Conservation (phyloP, 768 basidiomycete genomes). For the Dendrothele bispora region DNA sequence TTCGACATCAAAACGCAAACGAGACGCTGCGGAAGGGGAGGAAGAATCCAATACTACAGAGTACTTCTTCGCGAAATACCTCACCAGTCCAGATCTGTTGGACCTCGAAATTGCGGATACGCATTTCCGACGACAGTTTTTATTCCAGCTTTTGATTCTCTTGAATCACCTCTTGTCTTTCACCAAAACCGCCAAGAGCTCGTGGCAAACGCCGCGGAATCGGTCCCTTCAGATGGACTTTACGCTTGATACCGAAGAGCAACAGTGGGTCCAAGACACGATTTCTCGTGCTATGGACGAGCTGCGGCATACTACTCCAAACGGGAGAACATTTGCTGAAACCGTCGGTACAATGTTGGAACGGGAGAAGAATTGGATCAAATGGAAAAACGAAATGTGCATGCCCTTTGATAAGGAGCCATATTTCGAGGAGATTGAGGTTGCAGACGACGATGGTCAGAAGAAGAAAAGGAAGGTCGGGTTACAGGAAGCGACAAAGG, state of each 20-base stretch:
- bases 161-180: constrained; percentile 74
- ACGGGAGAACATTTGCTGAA: constrained; percentile 74
- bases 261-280: constrained; percentile 77
- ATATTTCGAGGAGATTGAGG: constrained; percentile 35
- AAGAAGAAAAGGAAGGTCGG: constrained; percentile 38
- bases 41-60: constrained; percentile 54
- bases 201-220: constrained; percentile 65
- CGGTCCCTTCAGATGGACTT: constrained; percentile 85
- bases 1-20: constrained; percentile 55
- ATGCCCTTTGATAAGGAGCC: constrained; percentile 76
- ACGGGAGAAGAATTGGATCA: constrained; percentile 87
- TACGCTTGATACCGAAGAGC: constrained; percentile 63
- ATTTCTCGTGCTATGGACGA: constrained; percentile 57
- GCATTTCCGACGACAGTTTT: constrained; percentile 89
- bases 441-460: not conserved
- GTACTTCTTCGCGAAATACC: constrained; percentile 93
- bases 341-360: constrained; percentile 72
- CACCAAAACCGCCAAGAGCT: constrained; percentile 63
- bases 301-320: constrained; percentile 74
- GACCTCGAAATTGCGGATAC: constrained; percentile 91
- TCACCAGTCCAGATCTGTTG: constrained; percentile 84
- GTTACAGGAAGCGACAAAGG: constrained; percentile 55
- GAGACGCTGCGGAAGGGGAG: constrained; percentile 57
- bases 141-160: constrained; percentile 82
- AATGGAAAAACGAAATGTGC: constrained; percentile 86